A percentile compares a stretch with the other conserved stretches of the same genome.
Conservation (phyloP, 768 basidiomycete species). For the Galerina marginata region DNA sequence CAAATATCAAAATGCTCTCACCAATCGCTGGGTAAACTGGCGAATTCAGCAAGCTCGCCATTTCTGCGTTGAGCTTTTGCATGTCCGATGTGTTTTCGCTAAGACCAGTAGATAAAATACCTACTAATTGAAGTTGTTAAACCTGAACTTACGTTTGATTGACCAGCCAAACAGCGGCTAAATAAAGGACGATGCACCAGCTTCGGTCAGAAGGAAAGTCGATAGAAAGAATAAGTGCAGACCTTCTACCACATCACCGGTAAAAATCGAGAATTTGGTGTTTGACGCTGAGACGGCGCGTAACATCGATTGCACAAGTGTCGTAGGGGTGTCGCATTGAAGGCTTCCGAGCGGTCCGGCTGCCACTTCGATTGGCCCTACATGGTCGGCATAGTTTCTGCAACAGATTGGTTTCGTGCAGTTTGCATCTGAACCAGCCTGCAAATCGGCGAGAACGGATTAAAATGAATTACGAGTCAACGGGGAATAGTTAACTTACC, state of each 20-base stretch:
- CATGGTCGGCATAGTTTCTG: conserved; percentile 50
- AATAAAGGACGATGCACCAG: background rate
- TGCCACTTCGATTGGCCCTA: conserved; percentile 40
- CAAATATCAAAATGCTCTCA: conserved; percentile 21
- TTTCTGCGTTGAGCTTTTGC: conserved; percentile 50
- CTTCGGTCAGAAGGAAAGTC: background rate
- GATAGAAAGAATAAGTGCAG: conserved; percentile 1
- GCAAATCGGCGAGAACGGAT: background rate
- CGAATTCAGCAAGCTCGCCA: conserved; percentile 42
- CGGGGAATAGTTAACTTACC: conserved; percentile 33
- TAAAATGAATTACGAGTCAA: background rate
- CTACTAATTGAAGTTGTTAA: background rate
- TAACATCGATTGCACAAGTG: conserved; percentile 56
- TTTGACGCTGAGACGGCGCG: conserved; percentile 41
- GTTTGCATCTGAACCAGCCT: conserved; percentile 58
- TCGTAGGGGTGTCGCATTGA: conserved; percentile 58
- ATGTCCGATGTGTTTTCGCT: conserved; percentile 53
- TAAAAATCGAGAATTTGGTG: conserved; percentile 61
- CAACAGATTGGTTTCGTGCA: conserved; percentile 73
- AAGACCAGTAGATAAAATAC: background rate
- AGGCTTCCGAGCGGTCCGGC: conserved; percentile 55
- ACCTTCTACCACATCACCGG: conserved; percentile 71
- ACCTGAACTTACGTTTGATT: conserved; percentile 41
- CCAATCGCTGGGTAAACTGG: conserved; percentile 59
- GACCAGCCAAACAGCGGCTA: conserved; percentile 58